phyloP scores from a whole-genome alignment of 164 flowering plant genomes.

The Chloranthus sessilifolius region DNA sequence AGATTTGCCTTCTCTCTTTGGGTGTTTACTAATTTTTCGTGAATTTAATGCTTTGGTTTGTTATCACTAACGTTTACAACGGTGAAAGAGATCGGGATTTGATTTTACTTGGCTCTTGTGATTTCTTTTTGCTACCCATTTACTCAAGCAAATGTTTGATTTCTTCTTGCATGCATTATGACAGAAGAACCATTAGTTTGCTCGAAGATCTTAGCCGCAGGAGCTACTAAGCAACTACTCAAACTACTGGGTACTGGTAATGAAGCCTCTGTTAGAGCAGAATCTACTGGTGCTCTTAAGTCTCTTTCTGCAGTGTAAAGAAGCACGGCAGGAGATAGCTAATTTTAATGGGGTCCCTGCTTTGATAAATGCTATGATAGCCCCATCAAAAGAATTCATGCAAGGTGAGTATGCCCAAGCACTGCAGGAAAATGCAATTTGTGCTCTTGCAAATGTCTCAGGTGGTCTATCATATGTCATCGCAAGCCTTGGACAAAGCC shows the following conservation, averaged over 20 bases:
- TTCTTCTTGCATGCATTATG: conserved; percentile 92
- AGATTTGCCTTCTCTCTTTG: no score
- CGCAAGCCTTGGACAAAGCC: conserved; percentile 97
- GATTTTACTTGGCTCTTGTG: no score
- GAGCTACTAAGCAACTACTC: conserved; percentile 79
- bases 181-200: conserved; percentile 90
- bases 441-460: conserved; percentile 97
- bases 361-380: conserved; percentile 97
- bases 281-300: conserved; percentile 94
- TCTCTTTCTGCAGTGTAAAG: conserved; percentile 95
- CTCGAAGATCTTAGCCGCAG: conserved; percentile 66
- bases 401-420: conserved; percentile 98
- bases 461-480: conserved; percentile 97
- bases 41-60: no score
- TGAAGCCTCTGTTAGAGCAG: conserved; percentile 92
- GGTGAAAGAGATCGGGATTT: no score
- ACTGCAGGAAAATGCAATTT: conserved; percentile 97
- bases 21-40: no score
- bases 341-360: conserved; percentile 83
- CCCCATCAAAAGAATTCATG: conserved; percentile 99
- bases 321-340: conserved; percentile 80
- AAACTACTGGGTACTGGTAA: conserved; percentile 75
- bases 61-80: no score
- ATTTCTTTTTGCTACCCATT: no score
- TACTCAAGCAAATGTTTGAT: conserved; percentile 93